A percentile compares a stretch with the other conserved stretches of the same genome.
Evolutionary conservation across 106 monocot species (phyloP).

Genomic region (Dendrobium nobile): DNA sequence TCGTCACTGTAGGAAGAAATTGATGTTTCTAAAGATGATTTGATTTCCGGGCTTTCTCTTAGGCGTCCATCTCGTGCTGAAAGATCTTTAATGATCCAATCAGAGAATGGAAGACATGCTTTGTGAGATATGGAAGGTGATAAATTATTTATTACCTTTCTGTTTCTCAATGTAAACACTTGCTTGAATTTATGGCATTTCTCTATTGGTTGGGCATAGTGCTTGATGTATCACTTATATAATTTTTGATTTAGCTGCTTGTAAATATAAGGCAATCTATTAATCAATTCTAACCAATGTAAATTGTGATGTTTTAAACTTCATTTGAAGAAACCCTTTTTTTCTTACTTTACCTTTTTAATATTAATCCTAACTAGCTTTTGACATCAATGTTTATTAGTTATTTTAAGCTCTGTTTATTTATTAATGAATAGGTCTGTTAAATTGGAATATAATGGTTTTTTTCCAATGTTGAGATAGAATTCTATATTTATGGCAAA

Average conservation of each 20-base stretch:
- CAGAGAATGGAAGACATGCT: slow-evolving; percentile 91
- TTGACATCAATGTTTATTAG: neutral
- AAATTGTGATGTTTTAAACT: neutral
- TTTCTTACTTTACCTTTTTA: neutral
- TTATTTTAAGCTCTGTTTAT: neutral
- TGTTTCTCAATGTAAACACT: neutral
- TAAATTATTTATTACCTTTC: neutral
- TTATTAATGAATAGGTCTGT: neutral
- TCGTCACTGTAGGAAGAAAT: slow-evolving; percentile 71
- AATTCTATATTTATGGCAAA: neutral
- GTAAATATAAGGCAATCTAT: neutral
- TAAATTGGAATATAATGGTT: neutral
- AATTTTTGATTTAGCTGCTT: neutral
- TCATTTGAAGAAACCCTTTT: neutral
- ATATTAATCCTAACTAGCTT: neutral
- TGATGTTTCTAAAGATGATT: slow-evolving; percentile 69
- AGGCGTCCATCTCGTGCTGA: slow-evolving; percentile 86
- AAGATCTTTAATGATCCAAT: slow-evolving; percentile 90
- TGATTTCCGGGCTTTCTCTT: slow-evolving; percentile 36
- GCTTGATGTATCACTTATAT: neutral
- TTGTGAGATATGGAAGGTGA: slow-evolving; percentile 98
- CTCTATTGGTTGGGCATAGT: neutral
- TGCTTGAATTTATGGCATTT: neutral
- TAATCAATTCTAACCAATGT: neutral
- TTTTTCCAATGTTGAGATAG: neutral